A percentile compares a stretch with the other conserved stretches of the same genome.
Evolutionary conservation across 345 rosid species (phyloP).

Genomic region (Gossypium thurberi): DNA sequence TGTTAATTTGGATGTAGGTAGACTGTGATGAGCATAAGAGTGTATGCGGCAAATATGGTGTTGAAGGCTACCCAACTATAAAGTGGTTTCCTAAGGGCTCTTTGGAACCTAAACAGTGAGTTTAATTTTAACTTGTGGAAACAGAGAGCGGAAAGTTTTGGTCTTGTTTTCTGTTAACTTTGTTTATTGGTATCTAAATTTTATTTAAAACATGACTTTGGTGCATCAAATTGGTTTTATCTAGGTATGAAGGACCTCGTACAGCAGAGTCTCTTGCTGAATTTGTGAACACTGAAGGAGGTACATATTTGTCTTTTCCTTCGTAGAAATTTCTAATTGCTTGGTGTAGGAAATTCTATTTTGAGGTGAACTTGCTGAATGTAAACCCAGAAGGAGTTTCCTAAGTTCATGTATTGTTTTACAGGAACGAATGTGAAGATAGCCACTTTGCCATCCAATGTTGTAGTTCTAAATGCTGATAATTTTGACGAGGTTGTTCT

Average conservation of each 20-base stretch:
- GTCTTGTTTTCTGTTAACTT: neutral
- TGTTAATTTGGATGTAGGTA: slow-evolving; percentile 47
- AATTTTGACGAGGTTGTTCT: slow-evolving; percentile 74
- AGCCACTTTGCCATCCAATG: slow-evolving; percentile 66
- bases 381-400: neutral
- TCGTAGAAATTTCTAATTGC: neutral
- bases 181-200: neutral
- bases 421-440: slow-evolving; percentile 87
- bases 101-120: slow-evolving; percentile 86
- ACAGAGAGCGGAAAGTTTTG: neutral
- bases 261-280: slow-evolving; percentile 76
- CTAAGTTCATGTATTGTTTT: slow-evolving; percentile 9
- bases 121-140: neutral
- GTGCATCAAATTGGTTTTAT: neutral
- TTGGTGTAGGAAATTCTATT: neutral
- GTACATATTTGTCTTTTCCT: slow-evolving; percentile 24
- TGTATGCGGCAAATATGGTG: slow-evolving; percentile 79
- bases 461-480: slow-evolving; percentile 62
- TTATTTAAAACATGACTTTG: neutral
- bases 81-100: slow-evolving; percentile 98
- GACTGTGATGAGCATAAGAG: slow-evolving; percentile 95
- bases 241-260: slow-evolving; percentile 86
- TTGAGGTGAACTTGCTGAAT: neutral
- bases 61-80: slow-evolving; percentile 84
- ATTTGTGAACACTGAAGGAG: slow-evolving; percentile 91